Conservation (phyloP, 768 basidiomycete species). For the Amanita muscaria region DNA sequence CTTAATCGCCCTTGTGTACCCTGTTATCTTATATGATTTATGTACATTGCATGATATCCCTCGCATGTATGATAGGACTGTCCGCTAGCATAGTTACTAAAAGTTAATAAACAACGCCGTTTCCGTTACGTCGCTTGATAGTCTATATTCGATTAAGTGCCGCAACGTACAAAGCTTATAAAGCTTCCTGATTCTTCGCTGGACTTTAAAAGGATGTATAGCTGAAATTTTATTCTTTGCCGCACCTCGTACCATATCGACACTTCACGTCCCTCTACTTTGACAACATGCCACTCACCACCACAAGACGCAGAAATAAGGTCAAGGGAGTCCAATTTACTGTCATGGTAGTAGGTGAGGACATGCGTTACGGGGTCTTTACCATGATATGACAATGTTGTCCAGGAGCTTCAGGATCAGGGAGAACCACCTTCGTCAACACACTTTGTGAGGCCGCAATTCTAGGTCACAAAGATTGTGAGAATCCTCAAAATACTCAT, state of each 20-base stretch:
- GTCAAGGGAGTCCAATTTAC: conserved; percentile 90
- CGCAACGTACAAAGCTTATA: conserved; percentile 3
- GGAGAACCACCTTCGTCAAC: conserved; percentile 87
- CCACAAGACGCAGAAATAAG: conserved; percentile 57
- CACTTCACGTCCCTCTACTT: neutral
- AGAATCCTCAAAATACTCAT: conserved; percentile 64
- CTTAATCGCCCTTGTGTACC: neutral
- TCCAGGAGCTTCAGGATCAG: conserved; percentile 79
- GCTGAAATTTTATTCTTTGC: conserved; percentile 3
- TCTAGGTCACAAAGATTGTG: conserved; percentile 55
- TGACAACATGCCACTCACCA: conserved; percentile 34
- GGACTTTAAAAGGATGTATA: conserved; percentile 1
- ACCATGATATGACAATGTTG: neutral
- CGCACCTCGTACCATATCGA: conserved; percentile 1
- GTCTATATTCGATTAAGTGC: neutral
- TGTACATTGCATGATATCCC: conserved; percentile 2
- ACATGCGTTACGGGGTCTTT: neutral
- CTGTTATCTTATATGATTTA: neutral
- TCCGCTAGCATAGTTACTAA: neutral
- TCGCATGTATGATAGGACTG: neutral
- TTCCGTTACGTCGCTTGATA: neutral
- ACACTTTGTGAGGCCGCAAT: conserved; percentile 81
- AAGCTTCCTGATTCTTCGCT: neutral
- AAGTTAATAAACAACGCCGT: neutral
- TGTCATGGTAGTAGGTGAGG: conserved; percentile 82